Evolutionary conservation across 2,329 filamentous ascomycete genomes (phyloP).

Genomic region (Aciculosporium take): DNA sequence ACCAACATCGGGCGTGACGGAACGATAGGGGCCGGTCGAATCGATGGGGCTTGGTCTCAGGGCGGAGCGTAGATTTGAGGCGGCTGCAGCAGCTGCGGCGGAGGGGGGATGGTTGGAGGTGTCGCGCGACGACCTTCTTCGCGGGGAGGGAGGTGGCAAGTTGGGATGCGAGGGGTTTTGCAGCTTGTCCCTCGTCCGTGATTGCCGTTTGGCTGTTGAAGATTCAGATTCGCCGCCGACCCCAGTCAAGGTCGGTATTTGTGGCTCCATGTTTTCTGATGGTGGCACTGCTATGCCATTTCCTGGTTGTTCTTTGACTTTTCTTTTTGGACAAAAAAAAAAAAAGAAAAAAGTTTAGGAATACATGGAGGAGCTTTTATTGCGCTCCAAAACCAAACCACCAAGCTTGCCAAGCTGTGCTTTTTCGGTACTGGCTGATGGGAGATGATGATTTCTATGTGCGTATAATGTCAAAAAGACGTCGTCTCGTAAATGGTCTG

Average conservation of each 20-base stretch:
- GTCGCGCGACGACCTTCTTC: not conserved
- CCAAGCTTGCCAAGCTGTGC: no score
- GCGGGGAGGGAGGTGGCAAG: slow-evolving; percentile 11
- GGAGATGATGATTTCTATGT: not conserved
- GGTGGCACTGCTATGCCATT: slow-evolving; percentile 32
- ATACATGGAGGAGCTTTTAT: slow-evolving; percentile 17
- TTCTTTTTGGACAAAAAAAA: no score
- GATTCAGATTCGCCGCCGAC: slow-evolving; percentile 22
- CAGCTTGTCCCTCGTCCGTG: slow-evolving; percentile 13
- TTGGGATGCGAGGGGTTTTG: slow-evolving; percentile 5
- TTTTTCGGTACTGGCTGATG: not conserved
- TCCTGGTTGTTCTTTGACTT: slow-evolving; percentile 18
- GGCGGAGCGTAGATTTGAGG: slow-evolving; percentile 20
- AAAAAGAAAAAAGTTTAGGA: slow-evolving; percentile 18
- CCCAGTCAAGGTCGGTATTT: slow-evolving; percentile 12
- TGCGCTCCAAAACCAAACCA: not conserved
- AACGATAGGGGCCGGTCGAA: slow-evolving; percentile 37
- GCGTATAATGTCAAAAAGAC: not conserved
- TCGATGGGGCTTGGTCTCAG: slow-evolving; percentile 16
- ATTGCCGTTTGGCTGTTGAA: slow-evolving; percentile 18
- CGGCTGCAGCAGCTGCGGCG: slow-evolving; percentile 12
- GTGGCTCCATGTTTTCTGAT: slow-evolving; percentile 33
- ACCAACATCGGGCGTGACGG: slow-evolving; percentile 49
- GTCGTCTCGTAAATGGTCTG: not conserved
- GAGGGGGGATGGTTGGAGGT: not conserved